These are phyloP conservation scores for Backusella psychrophila DNA, from an alignment of 192 early-diverging fungal species.

Conservation along the genomic window DNA sequence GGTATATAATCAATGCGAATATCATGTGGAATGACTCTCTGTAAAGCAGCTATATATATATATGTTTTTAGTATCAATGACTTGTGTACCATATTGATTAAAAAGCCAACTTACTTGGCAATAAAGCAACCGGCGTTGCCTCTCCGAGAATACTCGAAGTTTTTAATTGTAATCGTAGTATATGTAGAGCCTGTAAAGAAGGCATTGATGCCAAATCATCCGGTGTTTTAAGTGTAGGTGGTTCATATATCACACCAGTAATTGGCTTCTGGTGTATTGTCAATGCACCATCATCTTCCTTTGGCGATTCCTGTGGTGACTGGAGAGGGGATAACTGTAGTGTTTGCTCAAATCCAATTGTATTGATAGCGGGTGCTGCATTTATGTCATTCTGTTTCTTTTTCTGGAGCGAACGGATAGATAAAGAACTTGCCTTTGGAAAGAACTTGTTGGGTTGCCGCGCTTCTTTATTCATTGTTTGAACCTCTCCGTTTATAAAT, in stretches of 20 bases:
- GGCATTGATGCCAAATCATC: constrained; percentile 24
- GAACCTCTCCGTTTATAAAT: neutral
- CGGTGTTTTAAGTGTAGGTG: constrained; percentile 9
- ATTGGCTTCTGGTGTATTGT: neutral
- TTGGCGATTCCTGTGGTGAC: neutral
- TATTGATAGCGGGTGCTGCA: neutral
- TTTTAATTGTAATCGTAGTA: constrained; percentile 31
- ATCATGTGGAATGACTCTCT: constrained; percentile 29
- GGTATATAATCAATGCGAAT: constrained; percentile 34
- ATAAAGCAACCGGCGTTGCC: neutral
- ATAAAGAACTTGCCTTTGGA: neutral
- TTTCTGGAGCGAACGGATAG: neutral
- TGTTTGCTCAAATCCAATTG: neutral
- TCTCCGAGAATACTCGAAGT: constrained; percentile 17
- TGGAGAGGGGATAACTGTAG: neutral
- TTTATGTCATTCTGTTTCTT: neutral
- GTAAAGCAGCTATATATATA: constrained; percentile 21
- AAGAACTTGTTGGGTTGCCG: neutral
- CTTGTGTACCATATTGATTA: no score
- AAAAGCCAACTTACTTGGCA: constrained; percentile 14
- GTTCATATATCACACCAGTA: constrained; percentile 6
- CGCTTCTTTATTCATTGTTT: neutral
- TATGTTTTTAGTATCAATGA: neutral
- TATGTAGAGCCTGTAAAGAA: constrained; percentile 27
- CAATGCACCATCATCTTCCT: neutral